Conservation (phyloP, 2,329 filamentous ascomycete species). For the Cercospora sesami region DNA sequence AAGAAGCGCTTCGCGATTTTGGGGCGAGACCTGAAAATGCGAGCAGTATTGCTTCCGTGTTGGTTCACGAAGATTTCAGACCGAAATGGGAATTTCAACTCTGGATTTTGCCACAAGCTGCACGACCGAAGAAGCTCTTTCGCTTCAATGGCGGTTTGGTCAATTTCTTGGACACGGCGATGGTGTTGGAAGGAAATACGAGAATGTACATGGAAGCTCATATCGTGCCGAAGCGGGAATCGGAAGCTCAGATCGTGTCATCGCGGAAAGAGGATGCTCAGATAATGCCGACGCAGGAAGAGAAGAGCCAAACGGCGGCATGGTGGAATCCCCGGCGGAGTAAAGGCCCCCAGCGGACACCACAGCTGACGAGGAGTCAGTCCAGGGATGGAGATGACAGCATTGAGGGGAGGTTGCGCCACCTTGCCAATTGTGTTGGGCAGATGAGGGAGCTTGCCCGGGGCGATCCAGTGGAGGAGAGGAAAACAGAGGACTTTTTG, state of each 20-base stretch:
- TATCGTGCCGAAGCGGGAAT: constrained; percentile 3
- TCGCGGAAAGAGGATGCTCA: neutral
- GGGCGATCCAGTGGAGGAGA: neutral
- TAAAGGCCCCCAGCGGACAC: too few species aligned
- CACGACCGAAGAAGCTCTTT: neutral
- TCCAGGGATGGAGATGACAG: too few species aligned
- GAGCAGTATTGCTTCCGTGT: neutral
- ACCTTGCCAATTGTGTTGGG: neutral
- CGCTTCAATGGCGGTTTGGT: neutral
- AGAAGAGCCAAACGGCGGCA: neutral
- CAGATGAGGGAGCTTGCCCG: neutral
- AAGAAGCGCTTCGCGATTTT: neutral
- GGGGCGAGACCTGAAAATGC: neutral
- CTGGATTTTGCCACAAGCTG: constrained; percentile 9
- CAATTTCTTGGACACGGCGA: neutral
- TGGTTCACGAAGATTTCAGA: neutral
- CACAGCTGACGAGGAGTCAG: too few species aligned
- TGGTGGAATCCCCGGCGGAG: neutral
- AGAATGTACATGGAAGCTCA: constrained; percentile 16
- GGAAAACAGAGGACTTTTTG: neutral
- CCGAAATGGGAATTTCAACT: neutral
- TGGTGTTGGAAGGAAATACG: neutral
- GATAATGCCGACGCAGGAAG: neutral
- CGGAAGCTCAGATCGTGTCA: neutral
- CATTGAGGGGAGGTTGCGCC: too few species aligned